phyloP scores from a whole-genome alignment of 1,284 basidiomycete genomes.

The Naganishia sp. region DNA sequence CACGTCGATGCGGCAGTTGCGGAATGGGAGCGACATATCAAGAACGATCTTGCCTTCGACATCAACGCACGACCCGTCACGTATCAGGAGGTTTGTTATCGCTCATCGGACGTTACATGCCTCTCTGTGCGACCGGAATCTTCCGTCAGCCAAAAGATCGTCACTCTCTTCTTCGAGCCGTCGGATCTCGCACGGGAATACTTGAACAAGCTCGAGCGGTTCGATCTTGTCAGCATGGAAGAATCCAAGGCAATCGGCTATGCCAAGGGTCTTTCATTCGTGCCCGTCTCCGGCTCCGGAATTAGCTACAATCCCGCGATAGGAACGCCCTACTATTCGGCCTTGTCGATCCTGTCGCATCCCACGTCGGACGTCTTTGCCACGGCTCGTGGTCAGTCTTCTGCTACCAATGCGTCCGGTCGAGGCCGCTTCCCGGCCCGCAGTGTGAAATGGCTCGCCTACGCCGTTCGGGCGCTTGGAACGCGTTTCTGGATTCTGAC shows the following conservation, averaged over 20 bases:
- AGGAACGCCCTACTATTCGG: slow-evolving; percentile 22
- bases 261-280: slow-evolving; percentile 16
- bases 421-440: slow-evolving; percentile 23
- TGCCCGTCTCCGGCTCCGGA: slow-evolving; percentile 3
- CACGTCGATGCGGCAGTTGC: slow-evolving; percentile 36
- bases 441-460: slow-evolving; percentile 79
- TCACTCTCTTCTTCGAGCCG: slow-evolving; percentile 17
- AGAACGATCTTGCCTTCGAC: slow-evolving; percentile 44
- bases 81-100: slow-evolving; percentile 29
- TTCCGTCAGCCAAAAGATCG: background rate
- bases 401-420: background rate
- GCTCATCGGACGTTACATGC: slow-evolving; percentile 4
- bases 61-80: slow-evolving; percentile 9
- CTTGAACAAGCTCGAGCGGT: slow-evolving; percentile 13
- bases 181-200: slow-evolving; percentile 9
- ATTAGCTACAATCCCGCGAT: slow-evolving; percentile 7
- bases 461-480: slow-evolving; percentile 76
- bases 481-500: slow-evolving; percentile 83
- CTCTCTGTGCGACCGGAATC: slow-evolving; percentile 6
- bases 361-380: slow-evolving; percentile 23
- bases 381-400: slow-evolving; percentile 13
- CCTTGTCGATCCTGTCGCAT: slow-evolving; percentile 19
- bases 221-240: background rate
- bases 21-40: slow-evolving; percentile 48
- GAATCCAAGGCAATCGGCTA: background rate